Evolutionary conservation across 2,329 filamentous ascomycete species (phyloP).

Genomic region (Fonsecaea monophora): DNA sequence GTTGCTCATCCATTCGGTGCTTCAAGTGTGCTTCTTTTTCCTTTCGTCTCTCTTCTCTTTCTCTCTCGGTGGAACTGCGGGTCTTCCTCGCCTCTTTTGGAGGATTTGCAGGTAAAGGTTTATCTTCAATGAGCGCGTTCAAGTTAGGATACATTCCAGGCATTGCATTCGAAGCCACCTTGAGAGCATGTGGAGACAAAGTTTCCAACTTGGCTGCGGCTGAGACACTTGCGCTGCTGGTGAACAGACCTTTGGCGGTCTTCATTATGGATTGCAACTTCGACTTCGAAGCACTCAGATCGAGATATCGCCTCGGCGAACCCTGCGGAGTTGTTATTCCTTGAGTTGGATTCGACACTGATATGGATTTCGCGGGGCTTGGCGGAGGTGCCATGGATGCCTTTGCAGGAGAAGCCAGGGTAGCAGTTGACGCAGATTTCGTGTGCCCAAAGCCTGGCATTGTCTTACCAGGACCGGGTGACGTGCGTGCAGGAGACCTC

Average conservation of each 20-base stretch:
- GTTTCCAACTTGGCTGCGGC: constrained; percentile 65
- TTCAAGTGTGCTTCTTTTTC: constrained; percentile 38
- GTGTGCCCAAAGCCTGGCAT: constrained; percentile 56
- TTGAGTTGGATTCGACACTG: constrained; percentile 66
- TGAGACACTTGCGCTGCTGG: constrained; percentile 70
- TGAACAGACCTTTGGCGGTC: constrained; percentile 83
- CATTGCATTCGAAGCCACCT: constrained; percentile 42
- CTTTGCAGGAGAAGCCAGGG: constrained; percentile 60
- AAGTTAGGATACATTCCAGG: constrained; percentile 42
- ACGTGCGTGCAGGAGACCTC: constrained; percentile 31
- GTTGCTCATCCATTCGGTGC: constrained; percentile 48
- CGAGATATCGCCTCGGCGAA: constrained; percentile 64
- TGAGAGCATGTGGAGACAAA: constrained; percentile 51
- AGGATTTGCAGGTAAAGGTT: constrained; percentile 43
- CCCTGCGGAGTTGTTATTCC: constrained; percentile 64
- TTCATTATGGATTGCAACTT: constrained; percentile 90
- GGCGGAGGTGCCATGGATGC: constrained; percentile 45
- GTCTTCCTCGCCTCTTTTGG: constrained; percentile 56
- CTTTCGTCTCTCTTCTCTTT: constrained; percentile 48
- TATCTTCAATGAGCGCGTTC: constrained; percentile 35
- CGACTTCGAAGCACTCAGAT: constrained; percentile 89
- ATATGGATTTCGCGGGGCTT: constrained; percentile 63
- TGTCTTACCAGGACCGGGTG: constrained; percentile 33
- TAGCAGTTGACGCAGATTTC: constrained; percentile 70
- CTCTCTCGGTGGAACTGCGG: constrained; percentile 65